Base-by-base conservation (phyloP, 176 grass and related monocot genomes). In the Aechmea fasciata region DNA sequence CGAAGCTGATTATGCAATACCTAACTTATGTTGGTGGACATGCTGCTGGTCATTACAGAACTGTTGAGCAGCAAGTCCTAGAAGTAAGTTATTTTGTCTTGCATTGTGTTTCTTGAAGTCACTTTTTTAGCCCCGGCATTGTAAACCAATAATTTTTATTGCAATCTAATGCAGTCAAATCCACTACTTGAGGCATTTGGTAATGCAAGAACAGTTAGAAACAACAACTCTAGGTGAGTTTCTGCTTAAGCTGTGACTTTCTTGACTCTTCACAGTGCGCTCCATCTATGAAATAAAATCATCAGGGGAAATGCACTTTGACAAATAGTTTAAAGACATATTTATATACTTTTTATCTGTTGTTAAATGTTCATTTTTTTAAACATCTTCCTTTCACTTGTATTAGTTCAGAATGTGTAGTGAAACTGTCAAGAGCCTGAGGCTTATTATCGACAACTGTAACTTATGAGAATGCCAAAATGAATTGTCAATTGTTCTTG, bases 121-220 rank as follows among this genome's bases (percentile, higher is more conserved):
- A 41, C 3, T 41, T 41, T 41, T 41, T 41, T 41, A 41, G 33
- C 33, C 33, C 33, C 33, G 7, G 3, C n/a, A 59, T 59, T 59
- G 19, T 59, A 18, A n/a, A 10, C 54, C 19, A 14, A 17, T 9
- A 54, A 75, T 66, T 4, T 77, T 49, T 77, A 53, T 26, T 77
- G 19, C 25, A 57, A 79, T 73, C 73, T 64, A 65, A 77, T 89
- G 78, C 72, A 94, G 90, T 89, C 90, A 77, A 94, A 94, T 74
- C 90, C 86, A 69, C 86, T 94, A 49, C 67, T 94, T 55, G 90
- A 94, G 74, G 90, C 90, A 72, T 94, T 94, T 82, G 90, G 90
- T 70, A 94, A 94, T 84, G 90, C 90, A 66, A 85, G 78, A 72
- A 94, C 90, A 59, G 72, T 84, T 69, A 89, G 90, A 82, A 94